Evolutionary conservation across 2,329 filamentous ascomycete species (phyloP), one percentile per base, ranked within the genome.

Genomic region (Epichloe coenophiala): DNA sequence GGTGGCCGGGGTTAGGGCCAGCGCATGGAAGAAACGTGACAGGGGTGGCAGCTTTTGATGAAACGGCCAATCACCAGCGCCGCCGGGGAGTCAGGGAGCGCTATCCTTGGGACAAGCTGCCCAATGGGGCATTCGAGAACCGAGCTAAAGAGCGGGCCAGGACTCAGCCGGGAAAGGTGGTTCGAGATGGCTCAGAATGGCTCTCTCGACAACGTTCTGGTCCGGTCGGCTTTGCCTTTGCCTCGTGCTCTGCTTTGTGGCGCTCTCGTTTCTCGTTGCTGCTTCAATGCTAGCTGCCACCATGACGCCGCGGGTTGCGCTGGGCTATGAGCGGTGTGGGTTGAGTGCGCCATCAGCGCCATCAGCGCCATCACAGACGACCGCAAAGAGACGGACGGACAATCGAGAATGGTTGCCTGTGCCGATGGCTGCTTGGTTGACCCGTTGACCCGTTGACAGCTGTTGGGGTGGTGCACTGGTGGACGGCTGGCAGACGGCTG

Each of bases 21-120:
- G 59, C 65, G 70, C 71, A 75, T 74, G 70, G 69, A 65, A 70
- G 66, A 72, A 72, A 71, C 65, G 69, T 70, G 71, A 73, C 68
- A 72, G 71, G 71, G 61, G 62, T 60, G 57, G 61, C 66, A 66
- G 68, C 65, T 68, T 70, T 42, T 70, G 67, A 77, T 76, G 69
- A 72, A 70, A 63, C 66, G 67, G 58, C 74, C 74, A 78, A 77
- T 77, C 65, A 68, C 61, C 60, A 61, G 53, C 51, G 56, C 57
- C 59, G 51, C 55, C 58, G 53, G 57, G 65, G 63, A 63, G 64
- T 65, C 67, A 65, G 67, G 68, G 52, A 51, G 53, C 47, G 53
- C 47, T 35, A 40, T 54, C 49, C 54, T 65, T 63, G 65, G 68
- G 65, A 65, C 60, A 61, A 66, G 59, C 63, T 72, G 68, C 72